Conservation (phyloP, 352 stramenopile genomes). For the Pythium volutum region DNA sequence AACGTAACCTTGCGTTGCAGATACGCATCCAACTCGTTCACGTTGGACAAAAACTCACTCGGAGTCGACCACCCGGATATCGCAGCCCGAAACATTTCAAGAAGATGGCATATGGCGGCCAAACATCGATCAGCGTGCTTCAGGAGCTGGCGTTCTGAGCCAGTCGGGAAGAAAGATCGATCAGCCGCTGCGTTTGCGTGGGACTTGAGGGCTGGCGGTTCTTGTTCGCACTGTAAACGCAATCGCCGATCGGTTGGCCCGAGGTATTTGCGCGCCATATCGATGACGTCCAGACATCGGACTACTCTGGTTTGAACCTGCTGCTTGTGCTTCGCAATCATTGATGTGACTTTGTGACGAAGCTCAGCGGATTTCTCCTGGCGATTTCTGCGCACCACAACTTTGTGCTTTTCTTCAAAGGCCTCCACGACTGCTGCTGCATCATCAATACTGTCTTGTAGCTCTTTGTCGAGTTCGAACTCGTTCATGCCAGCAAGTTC, state of each 20-base stretch:
- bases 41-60: neutral
- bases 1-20: conserved; percentile 22
- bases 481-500: conserved; percentile 19
- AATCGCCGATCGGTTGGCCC: conserved; percentile 23
- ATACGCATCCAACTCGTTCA: conserved; percentile 9
- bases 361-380: neutral
- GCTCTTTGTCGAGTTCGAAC: conserved; percentile 16
- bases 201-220: neutral
- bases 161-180: neutral
- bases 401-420: conserved; percentile 15
- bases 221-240: conserved; percentile 4
- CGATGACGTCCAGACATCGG: conserved; percentile 21
- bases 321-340: conserved; percentile 22
- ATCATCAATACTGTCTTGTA: conserved; percentile 22
- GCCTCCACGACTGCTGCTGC: conserved; percentile 16
- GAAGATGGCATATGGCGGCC: conserved; percentile 4
- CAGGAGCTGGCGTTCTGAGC: conserved; percentile 20
- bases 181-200: neutral
- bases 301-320: conserved; percentile 11
- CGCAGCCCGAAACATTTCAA: conserved; percentile 8
- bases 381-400: neutral
- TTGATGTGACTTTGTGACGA: neutral
- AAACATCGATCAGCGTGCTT: conserved; percentile 17
- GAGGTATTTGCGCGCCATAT: conserved; percentile 23
- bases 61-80: conserved; percentile 4